Evolutionary conservation across 148 eudicot genomes (phyloP).

Genomic region (Pharnaceum exiguum): DNA sequence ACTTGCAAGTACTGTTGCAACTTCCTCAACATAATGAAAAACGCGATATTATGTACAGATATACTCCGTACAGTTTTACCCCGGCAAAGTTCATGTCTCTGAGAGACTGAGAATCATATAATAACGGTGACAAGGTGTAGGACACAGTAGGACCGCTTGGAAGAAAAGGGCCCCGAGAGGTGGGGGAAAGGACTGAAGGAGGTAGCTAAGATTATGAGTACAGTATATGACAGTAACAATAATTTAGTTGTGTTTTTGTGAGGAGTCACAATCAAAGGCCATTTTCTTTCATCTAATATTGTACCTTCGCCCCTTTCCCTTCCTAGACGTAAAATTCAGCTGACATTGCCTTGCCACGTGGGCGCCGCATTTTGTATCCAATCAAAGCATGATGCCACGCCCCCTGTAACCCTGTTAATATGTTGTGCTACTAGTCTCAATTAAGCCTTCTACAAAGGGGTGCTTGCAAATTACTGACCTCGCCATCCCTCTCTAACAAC

Average conservation of each 20-base stretch:
- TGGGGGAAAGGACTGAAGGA: background rate
- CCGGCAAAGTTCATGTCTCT: too few relatives aligned
- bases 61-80: too few relatives aligned
- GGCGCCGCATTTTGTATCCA: conserved; percentile 31
- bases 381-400: conserved; percentile 21
- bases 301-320: too few relatives aligned
- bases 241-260: conserved; percentile 12
- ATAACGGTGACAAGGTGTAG: too few relatives aligned
- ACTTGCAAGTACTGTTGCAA: too few relatives aligned
- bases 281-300: too few relatives aligned
- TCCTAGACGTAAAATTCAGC: background rate
- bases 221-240: too few relatives aligned
- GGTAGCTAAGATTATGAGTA: too few relatives aligned
- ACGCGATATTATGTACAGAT: too few relatives aligned
- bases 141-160: too few relatives aligned
- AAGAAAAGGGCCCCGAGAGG: background rate
- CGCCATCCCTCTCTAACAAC: conserved; percentile 10
- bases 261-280: conserved; percentile 27
- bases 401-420: background rate
- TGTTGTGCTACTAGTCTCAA: background rate
- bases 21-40: too few relatives aligned
- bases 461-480: conserved; percentile 2
- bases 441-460: background rate
- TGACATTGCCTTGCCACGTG: conserved; percentile 27
- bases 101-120: too few relatives aligned